These are phyloP conservation scores for Ophiosphaerella herpotricha DNA, from an alignment of 2,329 filamentous ascomycete species.

Conservation along the genomic window DNA sequence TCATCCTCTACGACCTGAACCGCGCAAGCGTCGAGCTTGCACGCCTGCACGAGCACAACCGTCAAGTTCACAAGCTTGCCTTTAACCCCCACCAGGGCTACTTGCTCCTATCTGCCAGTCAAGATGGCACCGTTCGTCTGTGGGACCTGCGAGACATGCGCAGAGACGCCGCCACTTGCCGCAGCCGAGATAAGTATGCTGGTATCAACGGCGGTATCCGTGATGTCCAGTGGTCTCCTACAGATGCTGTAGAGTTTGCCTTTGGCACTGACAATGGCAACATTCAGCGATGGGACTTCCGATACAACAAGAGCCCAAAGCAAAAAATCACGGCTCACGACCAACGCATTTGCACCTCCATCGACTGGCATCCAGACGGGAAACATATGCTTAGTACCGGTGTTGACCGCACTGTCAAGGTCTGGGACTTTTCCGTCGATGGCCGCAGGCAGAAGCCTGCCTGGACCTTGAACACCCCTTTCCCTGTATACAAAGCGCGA, in stretches of 20 bases:
- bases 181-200: conserved; percentile 59
- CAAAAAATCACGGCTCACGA: conserved; percentile 66
- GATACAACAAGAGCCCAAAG: conserved; percentile 60
- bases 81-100: conserved; percentile 67
- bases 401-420: conserved; percentile 64
- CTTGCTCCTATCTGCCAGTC: conserved; percentile 66
- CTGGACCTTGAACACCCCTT: conserved; percentile 63
- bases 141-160: conserved; percentile 66
- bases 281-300: conserved; percentile 68
- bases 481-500: conserved; percentile 64
- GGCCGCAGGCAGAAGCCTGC: conserved; percentile 63
- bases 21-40: conserved; percentile 64
- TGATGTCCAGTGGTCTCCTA: conserved; percentile 68
- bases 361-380: conserved; percentile 71
- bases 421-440: conserved; percentile 66
- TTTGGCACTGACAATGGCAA: conserved; percentile 67
- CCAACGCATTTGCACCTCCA: conserved; percentile 60
- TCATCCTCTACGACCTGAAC: conserved; percentile 68
- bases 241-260: conserved; percentile 65
- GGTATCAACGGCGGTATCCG: conserved; percentile 65
- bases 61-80: conserved; percentile 68
- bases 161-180: conserved; percentile 57
- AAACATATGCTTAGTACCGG: conserved; percentile 68
- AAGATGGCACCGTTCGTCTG: conserved; percentile 66
- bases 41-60: conserved; percentile 66